Evolutionary conservation across 495 filamentous ascomycete genomes (phyloP).

Genomic region (Daldinia childiae): DNA sequence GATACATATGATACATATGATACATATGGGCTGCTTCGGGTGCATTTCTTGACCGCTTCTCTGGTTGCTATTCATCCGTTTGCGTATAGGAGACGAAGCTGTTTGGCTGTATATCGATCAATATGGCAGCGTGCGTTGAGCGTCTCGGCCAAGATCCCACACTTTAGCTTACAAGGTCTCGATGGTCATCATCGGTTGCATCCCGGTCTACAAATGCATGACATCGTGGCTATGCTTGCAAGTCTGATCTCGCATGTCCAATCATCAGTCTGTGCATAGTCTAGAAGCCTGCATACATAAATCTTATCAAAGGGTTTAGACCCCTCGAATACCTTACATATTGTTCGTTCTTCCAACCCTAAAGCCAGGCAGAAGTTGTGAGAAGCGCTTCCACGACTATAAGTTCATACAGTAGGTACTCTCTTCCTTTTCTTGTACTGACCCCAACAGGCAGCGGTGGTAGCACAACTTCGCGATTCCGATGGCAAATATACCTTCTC

Average conservation of each 20-base stretch:
- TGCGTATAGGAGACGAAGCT: conserved; percentile 32
- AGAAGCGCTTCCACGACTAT: conserved; percentile 13
- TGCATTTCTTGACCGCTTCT: conserved; percentile 36
- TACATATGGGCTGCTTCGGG: conserved; percentile 12
- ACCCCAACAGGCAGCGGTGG: conserved; percentile 13
- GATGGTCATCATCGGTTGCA: conserved; percentile 28
- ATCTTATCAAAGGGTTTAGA: conserved; percentile 21
- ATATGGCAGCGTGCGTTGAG: conserved; percentile 25
- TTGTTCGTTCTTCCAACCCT: not conserved
- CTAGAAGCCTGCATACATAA: conserved; percentile 17
- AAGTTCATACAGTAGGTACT: not conserved
- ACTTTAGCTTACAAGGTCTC: conserved; percentile 28
- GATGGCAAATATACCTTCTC: conserved; percentile 9
- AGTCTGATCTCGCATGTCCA: conserved; percentile 39
- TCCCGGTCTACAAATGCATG: conserved; percentile 36
- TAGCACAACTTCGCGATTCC: conserved; percentile 28
- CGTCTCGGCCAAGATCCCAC: conserved; percentile 42
- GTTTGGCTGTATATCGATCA: conserved; percentile 22
- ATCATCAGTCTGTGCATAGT: conserved; percentile 26
- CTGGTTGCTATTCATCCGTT: conserved; percentile 25
- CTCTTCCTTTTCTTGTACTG: not conserved
- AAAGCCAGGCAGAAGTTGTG: conserved; percentile 27
- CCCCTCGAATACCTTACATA: conserved; percentile 19
- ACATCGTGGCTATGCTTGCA: conserved; percentile 43
- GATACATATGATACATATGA: conserved; percentile 15